A percentile compares a stretch with the other conserved stretches of the same genome.
phyloP scores from a whole-genome alignment of 2,329 filamentous ascomycete species.

The Cladosporium sp. region DNA sequence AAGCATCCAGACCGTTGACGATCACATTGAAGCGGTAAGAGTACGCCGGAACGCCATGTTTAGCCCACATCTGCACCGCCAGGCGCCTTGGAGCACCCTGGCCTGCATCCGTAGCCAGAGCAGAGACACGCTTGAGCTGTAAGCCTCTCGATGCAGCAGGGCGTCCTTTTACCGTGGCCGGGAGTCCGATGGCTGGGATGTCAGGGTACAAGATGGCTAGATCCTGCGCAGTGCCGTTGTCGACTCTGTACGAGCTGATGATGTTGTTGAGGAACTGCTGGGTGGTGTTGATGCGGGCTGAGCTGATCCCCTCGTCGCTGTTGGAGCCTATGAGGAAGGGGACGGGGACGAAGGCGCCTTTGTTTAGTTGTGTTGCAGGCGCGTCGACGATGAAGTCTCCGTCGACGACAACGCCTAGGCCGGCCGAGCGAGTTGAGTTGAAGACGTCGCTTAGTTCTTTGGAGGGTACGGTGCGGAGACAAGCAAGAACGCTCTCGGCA shows the following conservation, averaged over 20 bases:
- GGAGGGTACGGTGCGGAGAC: conserved; percentile 29
- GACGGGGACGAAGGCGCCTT: conserved; percentile 30
- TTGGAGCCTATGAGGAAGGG: conserved; percentile 32
- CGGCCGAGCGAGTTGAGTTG: conserved; percentile 28
- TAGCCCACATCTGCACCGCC: conserved; percentile 26
- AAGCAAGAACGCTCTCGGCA: conserved; percentile 37
- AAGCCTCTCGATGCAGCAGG: conserved; percentile 25
- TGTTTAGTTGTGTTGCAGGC: conserved; percentile 24
- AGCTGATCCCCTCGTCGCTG: conserved; percentile 29
- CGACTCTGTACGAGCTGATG: conserved; percentile 22
- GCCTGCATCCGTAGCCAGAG: conserved; percentile 27
- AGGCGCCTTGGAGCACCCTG: conserved; percentile 23
- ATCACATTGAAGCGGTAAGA: conserved; percentile 50
- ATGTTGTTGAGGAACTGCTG: conserved; percentile 26
- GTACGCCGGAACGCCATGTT: conserved; percentile 30
- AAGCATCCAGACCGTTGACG: conserved; percentile 33
- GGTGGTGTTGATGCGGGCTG: conserved; percentile 28
- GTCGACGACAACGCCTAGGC: conserved; percentile 28
- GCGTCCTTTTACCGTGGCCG: conserved; percentile 23
- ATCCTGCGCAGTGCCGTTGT: conserved; percentile 39
- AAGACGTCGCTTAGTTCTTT: conserved; percentile 28
- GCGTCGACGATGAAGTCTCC: conserved; percentile 30
- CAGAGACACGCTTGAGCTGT: conserved; percentile 28
- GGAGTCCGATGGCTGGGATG: conserved; percentile 30
- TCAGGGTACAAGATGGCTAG: conserved; percentile 36